Conservation (phyloP, 305 asterid genomes). For the Caryopteris hybrid region DNA sequence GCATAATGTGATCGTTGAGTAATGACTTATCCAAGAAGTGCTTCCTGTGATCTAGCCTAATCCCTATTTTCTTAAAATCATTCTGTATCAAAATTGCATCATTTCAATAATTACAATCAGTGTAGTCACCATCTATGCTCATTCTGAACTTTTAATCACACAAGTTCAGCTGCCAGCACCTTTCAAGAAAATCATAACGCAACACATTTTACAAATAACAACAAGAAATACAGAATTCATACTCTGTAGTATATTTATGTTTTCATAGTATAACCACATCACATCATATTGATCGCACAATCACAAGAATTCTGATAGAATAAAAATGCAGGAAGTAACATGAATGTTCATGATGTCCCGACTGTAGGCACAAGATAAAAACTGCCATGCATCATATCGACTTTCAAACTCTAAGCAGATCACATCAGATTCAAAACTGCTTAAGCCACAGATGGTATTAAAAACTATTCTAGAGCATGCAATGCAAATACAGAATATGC, state of each 20-base stretch:
- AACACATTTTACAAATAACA: not conserved
- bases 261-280: not conserved
- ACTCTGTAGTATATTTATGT: not conserved
- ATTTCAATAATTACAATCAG: not conserved
- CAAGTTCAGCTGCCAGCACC: not conserved
- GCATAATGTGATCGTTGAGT: not conserved
- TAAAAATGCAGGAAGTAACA: not conserved
- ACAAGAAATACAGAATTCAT: not conserved
- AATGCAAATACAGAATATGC: not conserved
- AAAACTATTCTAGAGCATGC: not conserved
- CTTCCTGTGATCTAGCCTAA: not conserved
- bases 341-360: not conserved
- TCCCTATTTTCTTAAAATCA: not conserved
- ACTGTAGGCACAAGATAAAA: not conserved
- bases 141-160: not conserved
- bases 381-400: not conserved
- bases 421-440: not conserved
- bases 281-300: not conserved
- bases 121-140: not conserved
- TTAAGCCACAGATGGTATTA: not conserved
- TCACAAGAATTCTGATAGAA: not conserved
- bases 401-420: not conserved
- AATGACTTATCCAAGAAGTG: not conserved
- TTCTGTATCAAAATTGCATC: not conserved
- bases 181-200: not conserved